Conservation (phyloP, 495 filamentous ascomycete genomes). For the Aspergillus sclerotioniger region DNA sequence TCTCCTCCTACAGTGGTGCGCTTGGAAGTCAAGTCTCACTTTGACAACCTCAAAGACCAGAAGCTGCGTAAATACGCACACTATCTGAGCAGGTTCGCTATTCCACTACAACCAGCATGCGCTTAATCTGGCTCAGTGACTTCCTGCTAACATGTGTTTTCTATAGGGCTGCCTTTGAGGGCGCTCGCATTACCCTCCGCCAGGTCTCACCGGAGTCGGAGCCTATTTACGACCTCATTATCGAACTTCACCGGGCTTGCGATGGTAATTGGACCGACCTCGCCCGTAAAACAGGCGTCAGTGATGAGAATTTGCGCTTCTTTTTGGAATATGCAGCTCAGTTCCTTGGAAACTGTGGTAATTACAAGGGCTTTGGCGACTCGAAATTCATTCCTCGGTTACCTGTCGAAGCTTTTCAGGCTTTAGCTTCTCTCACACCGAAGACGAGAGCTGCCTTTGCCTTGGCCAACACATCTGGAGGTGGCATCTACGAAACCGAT, state of each 20-base stretch:
- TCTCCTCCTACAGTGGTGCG: slow-evolving; percentile 82
- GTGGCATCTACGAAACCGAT: slow-evolving; percentile 70
- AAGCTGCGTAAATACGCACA: slow-evolving; percentile 81
- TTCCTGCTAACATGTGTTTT: slow-evolving; percentile 10
- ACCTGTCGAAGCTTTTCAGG: slow-evolving; percentile 60
- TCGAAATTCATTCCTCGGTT: slow-evolving; percentile 89
- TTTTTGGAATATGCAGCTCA: slow-evolving; percentile 87
- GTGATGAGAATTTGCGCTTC: slow-evolving; percentile 62
- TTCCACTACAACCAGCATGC: background rate
- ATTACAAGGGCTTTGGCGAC: slow-evolving; percentile 96
- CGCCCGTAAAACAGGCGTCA: slow-evolving; percentile 65
- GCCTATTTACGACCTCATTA: slow-evolving; percentile 85
- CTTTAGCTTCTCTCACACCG: slow-evolving; percentile 63
- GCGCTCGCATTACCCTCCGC: slow-evolving; percentile 79
- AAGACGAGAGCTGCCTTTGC: slow-evolving; percentile 63
- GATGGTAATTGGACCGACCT: slow-evolving; percentile 77
- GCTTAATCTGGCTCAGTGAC: background rate
- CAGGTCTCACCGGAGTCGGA: slow-evolving; percentile 91
- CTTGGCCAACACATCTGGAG: slow-evolving; percentile 50
- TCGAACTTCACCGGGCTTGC: slow-evolving; percentile 69
- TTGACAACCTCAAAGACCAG: slow-evolving; percentile 72
- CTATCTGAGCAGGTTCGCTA: slow-evolving; percentile 74
- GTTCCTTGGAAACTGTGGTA: slow-evolving; percentile 88
- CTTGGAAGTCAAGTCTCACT: slow-evolving; percentile 85
- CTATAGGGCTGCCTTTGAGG: slow-evolving; percentile 74